Conservation (phyloP, 1,284 basidiomycete species). For the Ustilago curta region DNA sequence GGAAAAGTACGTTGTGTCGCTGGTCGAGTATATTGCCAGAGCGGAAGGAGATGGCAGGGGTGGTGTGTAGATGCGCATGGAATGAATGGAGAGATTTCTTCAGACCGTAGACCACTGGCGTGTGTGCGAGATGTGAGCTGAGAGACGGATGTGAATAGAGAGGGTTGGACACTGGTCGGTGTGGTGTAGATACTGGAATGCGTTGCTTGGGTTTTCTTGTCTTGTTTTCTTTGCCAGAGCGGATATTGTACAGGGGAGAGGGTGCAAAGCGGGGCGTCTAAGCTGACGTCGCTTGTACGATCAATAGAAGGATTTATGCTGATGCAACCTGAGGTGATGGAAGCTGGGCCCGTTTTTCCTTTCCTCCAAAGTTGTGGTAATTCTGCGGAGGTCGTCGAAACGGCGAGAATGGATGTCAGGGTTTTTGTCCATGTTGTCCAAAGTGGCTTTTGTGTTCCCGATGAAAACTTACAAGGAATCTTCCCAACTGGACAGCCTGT, state of each 20-base stretch:
- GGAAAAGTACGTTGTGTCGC: conserved; percentile 74
- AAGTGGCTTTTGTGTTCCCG: background rate
- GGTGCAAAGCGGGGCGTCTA: background rate
- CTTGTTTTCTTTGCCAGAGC: background rate
- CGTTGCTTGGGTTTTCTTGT: background rate
- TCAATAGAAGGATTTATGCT: conserved; percentile 15
- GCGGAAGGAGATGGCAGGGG: conserved; percentile 16
- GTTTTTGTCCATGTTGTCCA: background rate
- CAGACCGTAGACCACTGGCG: background rate
- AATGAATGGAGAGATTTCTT: background rate
- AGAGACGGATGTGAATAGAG: background rate
- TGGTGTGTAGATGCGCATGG: background rate
- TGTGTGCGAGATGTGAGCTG: background rate
- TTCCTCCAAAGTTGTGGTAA: conserved; percentile 60
- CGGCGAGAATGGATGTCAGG: background rate
- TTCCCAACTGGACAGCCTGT: conserved; percentile 55
- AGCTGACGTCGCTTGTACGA: background rate
- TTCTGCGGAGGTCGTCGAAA: conserved; percentile 39
- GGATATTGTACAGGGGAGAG: conserved; percentile 11
- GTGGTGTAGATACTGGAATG: background rate
- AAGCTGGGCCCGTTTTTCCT: conserved; percentile 35
- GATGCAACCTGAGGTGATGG: conserved; percentile 41
- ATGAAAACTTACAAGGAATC: conserved; percentile 63
- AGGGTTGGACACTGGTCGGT: background rate
- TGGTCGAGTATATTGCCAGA: conserved; percentile 60